phyloP scores from a whole-genome alignment of 768 basidiomycete species.

The Kwoniella sp. region DNA sequence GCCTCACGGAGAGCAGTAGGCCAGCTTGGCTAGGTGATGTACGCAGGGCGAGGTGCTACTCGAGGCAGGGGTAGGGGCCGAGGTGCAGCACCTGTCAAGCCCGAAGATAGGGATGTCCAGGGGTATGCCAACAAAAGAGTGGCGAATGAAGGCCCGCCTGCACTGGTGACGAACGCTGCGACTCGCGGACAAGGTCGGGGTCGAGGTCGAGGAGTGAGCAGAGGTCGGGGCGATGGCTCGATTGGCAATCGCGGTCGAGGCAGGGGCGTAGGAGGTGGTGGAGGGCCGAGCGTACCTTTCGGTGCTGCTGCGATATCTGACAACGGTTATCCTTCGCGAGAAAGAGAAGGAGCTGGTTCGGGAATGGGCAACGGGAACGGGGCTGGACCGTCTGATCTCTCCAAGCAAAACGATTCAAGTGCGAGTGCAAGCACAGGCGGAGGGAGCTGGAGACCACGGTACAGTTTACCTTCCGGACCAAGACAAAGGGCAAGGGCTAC shows the following conservation, averaged over 20 bases:
- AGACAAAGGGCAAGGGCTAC: no score
- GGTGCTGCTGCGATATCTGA: neutral
- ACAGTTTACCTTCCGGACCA: neutral
- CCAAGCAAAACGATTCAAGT: no score
- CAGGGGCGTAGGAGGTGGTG: neutral
- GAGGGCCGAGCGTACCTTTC: neutral
- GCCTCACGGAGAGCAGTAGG: no score
- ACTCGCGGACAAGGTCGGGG: neutral
- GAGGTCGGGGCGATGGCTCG: neutral
- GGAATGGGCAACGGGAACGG: neutral
- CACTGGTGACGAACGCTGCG: constrained; percentile 7
- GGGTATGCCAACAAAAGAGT: constrained; percentile 22
- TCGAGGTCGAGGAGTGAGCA: constrained; percentile 2
- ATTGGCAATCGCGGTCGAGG: constrained; percentile 1
- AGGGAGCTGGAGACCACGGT: neutral
- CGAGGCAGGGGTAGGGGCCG: constrained; percentile 13
- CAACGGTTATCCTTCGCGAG: constrained; percentile 2
- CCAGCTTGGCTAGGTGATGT: neutral
- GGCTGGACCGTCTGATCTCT: neutral
- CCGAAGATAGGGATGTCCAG: constrained; percentile 19
- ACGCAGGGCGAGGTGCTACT: neutral
- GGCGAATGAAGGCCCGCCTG: constrained; percentile 14
- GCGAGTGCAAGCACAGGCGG: neutral
- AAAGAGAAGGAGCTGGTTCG: constrained; percentile 5
- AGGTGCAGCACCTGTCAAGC: constrained; percentile 5